Conservation (phyloP, 2,329 filamentous ascomycete species). For the Penicillium sclerotigenum region DNA sequence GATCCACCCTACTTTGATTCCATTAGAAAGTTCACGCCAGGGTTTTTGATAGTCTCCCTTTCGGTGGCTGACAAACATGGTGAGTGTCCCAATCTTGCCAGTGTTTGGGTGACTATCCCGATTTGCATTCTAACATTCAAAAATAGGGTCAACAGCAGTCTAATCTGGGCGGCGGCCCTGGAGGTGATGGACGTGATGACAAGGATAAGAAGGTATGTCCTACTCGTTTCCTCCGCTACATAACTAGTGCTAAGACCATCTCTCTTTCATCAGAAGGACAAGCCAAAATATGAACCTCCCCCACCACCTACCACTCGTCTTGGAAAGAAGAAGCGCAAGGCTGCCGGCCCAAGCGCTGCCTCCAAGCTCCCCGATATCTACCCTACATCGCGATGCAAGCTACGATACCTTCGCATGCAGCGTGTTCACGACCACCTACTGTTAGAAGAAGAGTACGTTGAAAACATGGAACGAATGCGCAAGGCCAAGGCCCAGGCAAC, state of each 20-base stretch:
- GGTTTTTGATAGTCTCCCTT: conserved; percentile 15
- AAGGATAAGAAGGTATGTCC: conserved; percentile 84
- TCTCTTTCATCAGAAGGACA: conserved; percentile 72
- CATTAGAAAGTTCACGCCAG: background rate
- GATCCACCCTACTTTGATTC: background rate
- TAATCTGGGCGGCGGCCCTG: conserved; percentile 71
- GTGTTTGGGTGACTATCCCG: background rate
- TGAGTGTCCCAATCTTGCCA: conserved; percentile 24
- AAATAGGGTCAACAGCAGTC: conserved; percentile 62
- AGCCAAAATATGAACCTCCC: conserved; percentile 99
- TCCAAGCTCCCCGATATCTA: conserved; percentile 93
- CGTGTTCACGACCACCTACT: conserved; percentile 95
- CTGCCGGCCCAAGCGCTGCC: conserved; percentile 85
- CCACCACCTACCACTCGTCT: conserved; percentile 95
- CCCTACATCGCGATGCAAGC: conserved; percentile 94
- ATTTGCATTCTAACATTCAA: conserved; percentile 23
- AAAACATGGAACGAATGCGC: conserved; percentile 94
- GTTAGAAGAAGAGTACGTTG: conserved; percentile 96
- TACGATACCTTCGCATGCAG: conserved; percentile 96
- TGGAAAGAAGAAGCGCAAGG: conserved; percentile 98
- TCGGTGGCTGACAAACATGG: conserved; percentile 34
- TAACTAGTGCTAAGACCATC: conserved; percentile 15
- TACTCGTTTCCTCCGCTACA: background rate
- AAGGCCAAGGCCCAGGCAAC: conserved; percentile 76
- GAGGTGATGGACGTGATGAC: conserved; percentile 73